Evolutionary conservation across 1,139 yeast species (phyloP), one percentile per base, ranked within the genome.

Genomic region (Suhomyces kunorum): DNA sequence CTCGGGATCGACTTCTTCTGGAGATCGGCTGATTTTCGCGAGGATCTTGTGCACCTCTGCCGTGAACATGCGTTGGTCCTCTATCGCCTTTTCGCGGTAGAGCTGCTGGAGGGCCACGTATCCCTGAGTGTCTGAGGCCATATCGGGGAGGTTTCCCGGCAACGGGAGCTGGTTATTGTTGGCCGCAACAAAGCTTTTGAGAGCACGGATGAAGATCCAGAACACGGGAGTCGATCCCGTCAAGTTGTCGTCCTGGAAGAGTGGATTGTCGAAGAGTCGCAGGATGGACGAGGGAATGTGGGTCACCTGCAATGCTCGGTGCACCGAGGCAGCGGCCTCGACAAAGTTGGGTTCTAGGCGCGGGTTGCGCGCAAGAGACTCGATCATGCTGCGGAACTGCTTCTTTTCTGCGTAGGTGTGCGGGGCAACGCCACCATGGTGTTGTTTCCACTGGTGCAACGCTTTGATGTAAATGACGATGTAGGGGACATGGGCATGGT

Each of bases 121-220:
- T 39, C 72, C 72, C 11, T 63, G 63, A 0, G 96, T 83, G 48
- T 82, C 81, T 0, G 96, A 78, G 24, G 87, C 85, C 97, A 92
- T 90, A 59, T 90, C 98, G 0, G 96, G 96, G 9, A 90, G 57
- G 1, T 69, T 74, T 0, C 96, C 96, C 3, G 84, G 72, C 3
- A 88, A 64, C 0, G 97, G 97, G 17, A 86, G 62, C 15, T 60
- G 55, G 3, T 66, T 62, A n/a, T 66, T 61, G 43, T 68, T 62
- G 5, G 52, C 46, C 0, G 39, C 45, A 6, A 81, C 68, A 56
- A 80, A 90, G 4, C 51, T 48, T 25, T 72, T 64, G 36, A 90
- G 63, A 0, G 90, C 84, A 24, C 63, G 65, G 0, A 79, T 70
- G 15, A 82, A 69, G 2, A 76, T 58, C 94, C 95, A 85, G 51